phyloP scores from a whole-genome alignment of 2,329 filamentous ascomycete species.

The Fragosphaeria purpurea region DNA sequence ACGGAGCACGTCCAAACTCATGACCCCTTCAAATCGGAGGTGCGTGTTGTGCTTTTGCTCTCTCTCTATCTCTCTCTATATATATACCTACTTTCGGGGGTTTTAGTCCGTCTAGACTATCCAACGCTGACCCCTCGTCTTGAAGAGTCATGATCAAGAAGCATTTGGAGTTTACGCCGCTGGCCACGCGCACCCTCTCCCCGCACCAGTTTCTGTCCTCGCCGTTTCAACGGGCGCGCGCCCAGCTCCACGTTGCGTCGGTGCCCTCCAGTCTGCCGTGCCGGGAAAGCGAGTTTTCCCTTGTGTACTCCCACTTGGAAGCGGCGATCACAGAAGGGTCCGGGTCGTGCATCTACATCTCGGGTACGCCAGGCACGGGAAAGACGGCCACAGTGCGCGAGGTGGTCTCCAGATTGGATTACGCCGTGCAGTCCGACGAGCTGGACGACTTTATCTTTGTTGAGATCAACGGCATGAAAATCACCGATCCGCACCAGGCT shows the following conservation, averaged over 20 bases:
- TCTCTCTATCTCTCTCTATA: not conserved
- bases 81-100: not conserved
- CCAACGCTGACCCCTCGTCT: constrained; percentile 17
- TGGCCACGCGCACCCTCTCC: constrained; percentile 79
- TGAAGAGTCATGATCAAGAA: constrained; percentile 66
- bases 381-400: constrained; percentile 97
- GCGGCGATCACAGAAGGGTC: constrained; percentile 88
- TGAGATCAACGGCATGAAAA: constrained; percentile 99
- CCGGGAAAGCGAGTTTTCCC: constrained; percentile 80
- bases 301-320: constrained; percentile 88
- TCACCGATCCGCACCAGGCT: constrained; percentile 93
- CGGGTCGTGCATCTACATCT: constrained; percentile 97
- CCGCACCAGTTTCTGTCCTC: constrained; percentile 65
- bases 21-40: constrained; percentile 33
- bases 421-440: constrained; percentile 80
- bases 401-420: constrained; percentile 79
- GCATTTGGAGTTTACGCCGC: constrained; percentile 84
- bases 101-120: too few relatives aligned
- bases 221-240: constrained; percentile 84
- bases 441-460: constrained; percentile 98
- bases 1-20: constrained; percentile 32
- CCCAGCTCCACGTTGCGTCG: constrained; percentile 82
- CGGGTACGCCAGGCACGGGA: constrained; percentile 93
- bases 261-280: constrained; percentile 85
- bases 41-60: constrained; percentile 25